A percentile compares a stretch with the other conserved stretches of the same genome.
These are phyloP conservation scores for Xylariaceae sp. DNA, from an alignment of 2,329 filamentous ascomycete species.

Conservation along the genomic window DNA sequence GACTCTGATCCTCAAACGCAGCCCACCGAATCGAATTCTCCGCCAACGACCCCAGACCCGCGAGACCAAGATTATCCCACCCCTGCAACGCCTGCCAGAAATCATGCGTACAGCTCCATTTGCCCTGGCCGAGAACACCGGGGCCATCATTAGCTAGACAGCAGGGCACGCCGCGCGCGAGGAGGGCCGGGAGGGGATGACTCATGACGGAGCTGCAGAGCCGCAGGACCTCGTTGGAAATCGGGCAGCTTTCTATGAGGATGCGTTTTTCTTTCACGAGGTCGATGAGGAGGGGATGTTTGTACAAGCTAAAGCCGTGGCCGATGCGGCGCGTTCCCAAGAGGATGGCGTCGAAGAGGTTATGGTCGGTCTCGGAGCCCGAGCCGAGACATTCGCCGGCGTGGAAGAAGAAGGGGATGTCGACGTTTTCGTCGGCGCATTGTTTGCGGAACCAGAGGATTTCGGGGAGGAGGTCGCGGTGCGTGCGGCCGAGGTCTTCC, in stretches of 20 bases:
- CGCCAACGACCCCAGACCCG: constrained; percentile 77
- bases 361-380: constrained; percentile 68
- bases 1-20: constrained; percentile 73
- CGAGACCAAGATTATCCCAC: constrained; percentile 85
- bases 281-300: constrained; percentile 83
- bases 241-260: constrained; percentile 82
- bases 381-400: constrained; percentile 83
- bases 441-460: constrained; percentile 91
- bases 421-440: constrained; percentile 69
- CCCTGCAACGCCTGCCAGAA: constrained; percentile 92
- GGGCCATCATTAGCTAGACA: constrained; percentile 88
- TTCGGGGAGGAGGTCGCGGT: constrained; percentile 73
- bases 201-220: constrained; percentile 70
- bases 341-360: constrained; percentile 83
- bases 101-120: constrained; percentile 79
- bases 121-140: constrained; percentile 78
- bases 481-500: constrained; percentile 71
- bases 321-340: constrained; percentile 85
- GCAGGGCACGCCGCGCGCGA: constrained; percentile 79
- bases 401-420: constrained; percentile 94
- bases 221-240: constrained; percentile 81
- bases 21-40: constrained; percentile 93
- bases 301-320: constrained; percentile 82
- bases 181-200: constrained; percentile 76
- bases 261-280: constrained; percentile 87